Evolutionary conservation across 2,329 filamentous ascomycete genomes (phyloP).

Genomic region (Aphanoascus verrucosus): DNA sequence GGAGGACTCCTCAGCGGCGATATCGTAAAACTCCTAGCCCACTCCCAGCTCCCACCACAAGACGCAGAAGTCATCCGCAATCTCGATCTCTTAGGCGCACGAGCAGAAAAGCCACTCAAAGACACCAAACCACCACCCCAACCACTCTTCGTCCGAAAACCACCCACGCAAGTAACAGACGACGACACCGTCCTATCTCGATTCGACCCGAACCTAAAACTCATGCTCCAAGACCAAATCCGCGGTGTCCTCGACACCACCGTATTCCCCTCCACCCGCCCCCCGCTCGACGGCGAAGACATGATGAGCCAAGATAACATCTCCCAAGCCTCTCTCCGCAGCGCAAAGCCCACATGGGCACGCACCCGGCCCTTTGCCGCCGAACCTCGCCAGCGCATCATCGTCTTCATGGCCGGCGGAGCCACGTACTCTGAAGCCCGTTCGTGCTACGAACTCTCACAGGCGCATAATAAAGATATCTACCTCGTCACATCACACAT

Average conservation of each 20-base stretch:
- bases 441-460: slow-evolving; percentile 75
- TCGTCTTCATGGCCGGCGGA: slow-evolving; percentile 90
- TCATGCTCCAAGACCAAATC: slow-evolving; percentile 66
- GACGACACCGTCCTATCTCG: slow-evolving; percentile 81
- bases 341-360: slow-evolving; percentile 92
- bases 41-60: slow-evolving; percentile 64
- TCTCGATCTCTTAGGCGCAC: slow-evolving; percentile 70
- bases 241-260: slow-evolving; percentile 56
- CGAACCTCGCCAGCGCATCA: slow-evolving; percentile 80
- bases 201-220: slow-evolving; percentile 70
- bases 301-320: slow-evolving; percentile 41
- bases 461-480: slow-evolving; percentile 64
- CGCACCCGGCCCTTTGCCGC: slow-evolving; percentile 61
- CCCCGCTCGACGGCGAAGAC: slow-evolving; percentile 44
- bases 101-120: slow-evolving; percentile 61
- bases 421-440: slow-evolving; percentile 88
- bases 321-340: slow-evolving; percentile 65
- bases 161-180: slow-evolving; percentile 42
- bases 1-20: slow-evolving; percentile 78
- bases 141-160: slow-evolving; percentile 62
- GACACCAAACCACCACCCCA: slow-evolving; percentile 56
- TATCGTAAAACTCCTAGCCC: slow-evolving; percentile 69
- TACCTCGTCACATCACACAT: slow-evolving; percentile 86
- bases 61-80: slow-evolving; percentile 63
- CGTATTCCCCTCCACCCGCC: slow-evolving; percentile 62